Evolutionary conservation across 495 filamentous ascomycete genomes (phyloP).

Genomic region (Pseudomonodictys pantanalensis): DNA sequence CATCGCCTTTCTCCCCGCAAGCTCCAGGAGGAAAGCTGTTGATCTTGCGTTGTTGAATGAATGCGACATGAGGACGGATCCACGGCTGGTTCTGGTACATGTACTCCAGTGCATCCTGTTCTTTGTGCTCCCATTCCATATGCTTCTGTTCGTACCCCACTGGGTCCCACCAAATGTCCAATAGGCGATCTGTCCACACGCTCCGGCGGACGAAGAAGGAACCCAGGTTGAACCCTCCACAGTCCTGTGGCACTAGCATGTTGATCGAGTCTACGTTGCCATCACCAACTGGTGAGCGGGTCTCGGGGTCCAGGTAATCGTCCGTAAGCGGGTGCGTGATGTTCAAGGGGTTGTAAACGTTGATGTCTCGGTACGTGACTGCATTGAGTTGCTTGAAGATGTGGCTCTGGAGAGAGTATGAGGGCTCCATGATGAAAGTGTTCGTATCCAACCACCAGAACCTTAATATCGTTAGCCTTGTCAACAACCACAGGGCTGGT

Average conservation of each 20-base stretch:
- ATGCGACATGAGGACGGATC: constrained; percentile 83
- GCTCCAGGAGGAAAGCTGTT: constrained; percentile 92
- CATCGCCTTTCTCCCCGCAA: constrained; percentile 73
- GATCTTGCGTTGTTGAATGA: constrained; percentile 86
- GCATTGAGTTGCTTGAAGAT: constrained; percentile 76
- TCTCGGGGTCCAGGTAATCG: constrained; percentile 68
- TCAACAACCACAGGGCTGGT: neutral
- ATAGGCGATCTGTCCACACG: constrained; percentile 83
- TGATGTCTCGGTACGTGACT: constrained; percentile 92
- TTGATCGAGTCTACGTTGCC: constrained; percentile 71
- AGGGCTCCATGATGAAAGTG: constrained; percentile 97
- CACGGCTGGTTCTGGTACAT: constrained; percentile 89
- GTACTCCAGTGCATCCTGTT: constrained; percentile 92
- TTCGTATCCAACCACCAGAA: constrained; percentile 99
- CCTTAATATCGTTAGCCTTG: constrained; percentile 52
- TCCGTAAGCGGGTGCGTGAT: constrained; percentile 78
- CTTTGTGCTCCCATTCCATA: constrained; percentile 99
- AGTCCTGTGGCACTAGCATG: constrained; percentile 89
- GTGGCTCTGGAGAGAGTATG: constrained; percentile 83
- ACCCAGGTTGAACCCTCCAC: constrained; percentile 91
- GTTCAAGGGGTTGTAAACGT: constrained; percentile 90
- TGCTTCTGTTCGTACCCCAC: constrained; percentile 98
- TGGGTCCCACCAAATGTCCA: constrained; percentile 99
- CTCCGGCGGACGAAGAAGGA: constrained; percentile 88
- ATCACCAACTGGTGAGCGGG: constrained; percentile 71